These are phyloP conservation scores for Hanseniaspora taiwanica DNA, from an alignment of 805 yeast species.

Conservation along the genomic window DNA sequence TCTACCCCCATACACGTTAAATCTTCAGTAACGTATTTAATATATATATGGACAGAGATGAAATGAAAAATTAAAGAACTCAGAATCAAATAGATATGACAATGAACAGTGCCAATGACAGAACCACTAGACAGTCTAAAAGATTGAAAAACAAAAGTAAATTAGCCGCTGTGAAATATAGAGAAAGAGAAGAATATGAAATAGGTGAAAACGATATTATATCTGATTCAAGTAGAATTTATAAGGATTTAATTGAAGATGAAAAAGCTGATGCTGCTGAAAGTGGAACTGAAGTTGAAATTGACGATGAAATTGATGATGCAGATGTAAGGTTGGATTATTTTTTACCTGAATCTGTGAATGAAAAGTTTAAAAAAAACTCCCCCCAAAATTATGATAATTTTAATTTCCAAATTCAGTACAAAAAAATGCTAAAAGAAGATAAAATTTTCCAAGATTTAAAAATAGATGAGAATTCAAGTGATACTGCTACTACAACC, in stretches of 20 bases:
- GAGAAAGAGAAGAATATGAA: conserved; percentile 20
- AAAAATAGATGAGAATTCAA: background rate
- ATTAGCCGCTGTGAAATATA: conserved; percentile 8
- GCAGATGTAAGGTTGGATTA: background rate
- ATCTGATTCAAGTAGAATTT: conserved; percentile 6
- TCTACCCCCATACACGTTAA: no score
- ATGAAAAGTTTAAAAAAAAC: no score
- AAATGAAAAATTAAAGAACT: no score
- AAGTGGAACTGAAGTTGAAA: conserved; percentile 18
- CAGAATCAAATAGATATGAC: no score
- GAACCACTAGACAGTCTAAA: no score
- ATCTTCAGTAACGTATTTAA: no score
- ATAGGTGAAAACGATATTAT: conserved; percentile 11
- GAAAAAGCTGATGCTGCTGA: conserved; percentile 6
- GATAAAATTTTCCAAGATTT: conserved; percentile 3
- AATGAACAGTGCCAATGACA: no score
- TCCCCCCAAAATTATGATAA: conserved; percentile 8
- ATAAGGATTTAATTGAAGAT: conserved; percentile 1
- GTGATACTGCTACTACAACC: no score
- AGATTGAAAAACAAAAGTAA: conserved; percentile 1
- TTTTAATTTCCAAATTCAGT: conserved; percentile 16
- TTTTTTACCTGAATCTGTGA: background rate
- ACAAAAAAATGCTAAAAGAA: conserved; percentile 8
- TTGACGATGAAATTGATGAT: background rate
- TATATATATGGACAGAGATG: no score